These are phyloP conservation scores for Yamadazyma phyllophila DNA, from an alignment of 805 yeast species.

Conservation along the genomic window DNA sequence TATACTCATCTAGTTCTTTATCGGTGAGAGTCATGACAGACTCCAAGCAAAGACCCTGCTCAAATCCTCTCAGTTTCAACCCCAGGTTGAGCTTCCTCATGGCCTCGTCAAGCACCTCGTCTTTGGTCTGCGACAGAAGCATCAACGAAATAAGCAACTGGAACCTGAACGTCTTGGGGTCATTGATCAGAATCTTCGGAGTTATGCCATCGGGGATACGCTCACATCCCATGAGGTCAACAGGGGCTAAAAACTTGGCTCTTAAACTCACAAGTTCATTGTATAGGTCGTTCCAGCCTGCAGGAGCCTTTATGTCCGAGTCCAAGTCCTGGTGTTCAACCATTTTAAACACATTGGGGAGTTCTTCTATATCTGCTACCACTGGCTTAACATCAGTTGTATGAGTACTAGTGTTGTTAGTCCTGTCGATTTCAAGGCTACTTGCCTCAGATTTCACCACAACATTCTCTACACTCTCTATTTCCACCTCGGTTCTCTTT, in stretches of 20 bases:
- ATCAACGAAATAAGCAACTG: slow-evolving; percentile 78
- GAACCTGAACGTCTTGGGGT: slow-evolving; percentile 52
- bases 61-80: slow-evolving; percentile 35
- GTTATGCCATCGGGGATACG: slow-evolving; percentile 46
- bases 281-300: slow-evolving; percentile 56
- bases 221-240: slow-evolving; percentile 86
- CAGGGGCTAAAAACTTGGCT: slow-evolving; percentile 67
- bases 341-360: slow-evolving; percentile 7
- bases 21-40: slow-evolving; percentile 52
- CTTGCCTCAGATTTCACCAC: neutral
- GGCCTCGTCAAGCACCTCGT: slow-evolving; percentile 76
- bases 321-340: slow-evolving; percentile 4
- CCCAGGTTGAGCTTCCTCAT: slow-evolving; percentile 57
- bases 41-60: slow-evolving; percentile 57
- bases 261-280: slow-evolving; percentile 67
- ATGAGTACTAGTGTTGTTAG: too few relatives aligned
- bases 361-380: slow-evolving; percentile 4
- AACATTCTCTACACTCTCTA: neutral
- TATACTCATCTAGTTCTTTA: slow-evolving; percentile 57
- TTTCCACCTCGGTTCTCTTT: neutral
- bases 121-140: slow-evolving; percentile 91
- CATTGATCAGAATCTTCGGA: slow-evolving; percentile 26
- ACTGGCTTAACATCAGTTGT: too few relatives aligned
- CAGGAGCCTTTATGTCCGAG: slow-evolving; percentile 23
- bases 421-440: neutral